Evolutionary conservation across 225 moss, liverwort and hornwort species (phyloP).

Genomic region (Asterella californica): DNA sequence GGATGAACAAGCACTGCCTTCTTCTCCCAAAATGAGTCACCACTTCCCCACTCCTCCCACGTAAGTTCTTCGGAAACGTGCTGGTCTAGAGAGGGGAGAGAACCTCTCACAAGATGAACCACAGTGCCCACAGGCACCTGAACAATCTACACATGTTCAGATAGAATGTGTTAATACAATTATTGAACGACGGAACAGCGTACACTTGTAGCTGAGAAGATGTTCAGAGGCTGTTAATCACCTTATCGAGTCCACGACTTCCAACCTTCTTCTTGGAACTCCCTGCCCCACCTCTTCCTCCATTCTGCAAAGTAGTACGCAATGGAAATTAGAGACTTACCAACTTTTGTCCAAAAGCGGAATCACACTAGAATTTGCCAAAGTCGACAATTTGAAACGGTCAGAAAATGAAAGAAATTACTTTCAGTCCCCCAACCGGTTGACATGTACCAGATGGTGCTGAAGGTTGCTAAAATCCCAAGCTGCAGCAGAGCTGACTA

Average conservation of each 20-base stretch:
- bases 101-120: constrained; percentile 76
- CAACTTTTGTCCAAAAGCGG: too few species aligned
- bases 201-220: not conserved
- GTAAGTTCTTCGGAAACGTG: constrained; percentile 33
- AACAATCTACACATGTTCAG: constrained; percentile 50
- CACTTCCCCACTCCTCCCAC: constrained; percentile 50
- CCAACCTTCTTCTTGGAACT: constrained; percentile 88
- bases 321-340: not conserved
- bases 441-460: constrained; percentile 69
- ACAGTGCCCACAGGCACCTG: constrained; percentile 93
- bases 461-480: constrained; percentile 98
- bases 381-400: not conserved
- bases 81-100: constrained; percentile 62
- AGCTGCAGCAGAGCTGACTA: constrained; percentile 73
- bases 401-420: not conserved
- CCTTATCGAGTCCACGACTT: constrained; percentile 89
- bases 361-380: too few species aligned
- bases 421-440: not conserved
- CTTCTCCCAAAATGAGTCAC: not conserved
- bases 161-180: not conserved
- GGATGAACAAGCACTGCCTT: constrained; percentile 4
- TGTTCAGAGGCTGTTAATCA: constrained; percentile 22
- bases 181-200: not conserved
- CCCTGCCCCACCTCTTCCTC: constrained; percentile 71
- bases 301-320: constrained; percentile 52